Evolutionary conservation across 1,284 basidiomycete genomes (phyloP).

Genomic region (Chondrostereum purpureum): DNA sequence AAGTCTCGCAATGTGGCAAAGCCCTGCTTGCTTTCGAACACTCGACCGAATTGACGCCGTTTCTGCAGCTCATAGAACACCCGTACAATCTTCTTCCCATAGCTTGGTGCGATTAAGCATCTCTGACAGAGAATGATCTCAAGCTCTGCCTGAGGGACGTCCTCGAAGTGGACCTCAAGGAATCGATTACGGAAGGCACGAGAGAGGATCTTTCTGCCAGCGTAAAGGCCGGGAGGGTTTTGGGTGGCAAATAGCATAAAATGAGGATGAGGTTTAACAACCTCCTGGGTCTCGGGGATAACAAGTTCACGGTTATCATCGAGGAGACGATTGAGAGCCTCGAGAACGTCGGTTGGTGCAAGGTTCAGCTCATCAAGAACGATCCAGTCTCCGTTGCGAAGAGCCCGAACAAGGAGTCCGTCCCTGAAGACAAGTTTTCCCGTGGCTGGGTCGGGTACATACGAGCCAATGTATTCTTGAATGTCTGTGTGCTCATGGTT

Average conservation of each 20-base stretch:
- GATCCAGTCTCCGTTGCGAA: constrained; percentile 95
- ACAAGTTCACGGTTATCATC: constrained; percentile 98
- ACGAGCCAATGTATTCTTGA: constrained; percentile 97
- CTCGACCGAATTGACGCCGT: constrained; percentile 81
- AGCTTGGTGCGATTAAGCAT: constrained; percentile 88
- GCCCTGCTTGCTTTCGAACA: constrained; percentile 97
- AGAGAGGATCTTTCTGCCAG: constrained; percentile 91
- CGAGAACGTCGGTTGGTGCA: constrained; percentile 96
- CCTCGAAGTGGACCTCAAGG: constrained; percentile 96
- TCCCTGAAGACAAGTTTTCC: constrained; percentile 95
- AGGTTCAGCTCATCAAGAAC: constrained; percentile 97
- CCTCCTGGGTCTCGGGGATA: constrained; percentile 94
- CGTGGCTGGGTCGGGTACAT: constrained; percentile 86
- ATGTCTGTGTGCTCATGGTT: constrained; percentile 99
- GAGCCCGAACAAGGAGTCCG: constrained; percentile 88
- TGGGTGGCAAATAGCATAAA: constrained; percentile 99
- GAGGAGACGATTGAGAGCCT: constrained; percentile 92
- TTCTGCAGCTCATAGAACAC: constrained; percentile 95
- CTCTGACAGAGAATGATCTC: constrained; percentile 89
- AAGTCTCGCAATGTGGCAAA: constrained; percentile 97
- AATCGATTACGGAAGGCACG: constrained; percentile 98
- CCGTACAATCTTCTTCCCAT: constrained; percentile 84
- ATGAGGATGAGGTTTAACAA: constrained; percentile 88
- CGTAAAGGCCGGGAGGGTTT: constrained; percentile 97
- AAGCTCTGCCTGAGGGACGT: constrained; percentile 91